Base-by-base conservation (phyloP, 177 flowering plant species). In the Vitis hybrid region DNA sequence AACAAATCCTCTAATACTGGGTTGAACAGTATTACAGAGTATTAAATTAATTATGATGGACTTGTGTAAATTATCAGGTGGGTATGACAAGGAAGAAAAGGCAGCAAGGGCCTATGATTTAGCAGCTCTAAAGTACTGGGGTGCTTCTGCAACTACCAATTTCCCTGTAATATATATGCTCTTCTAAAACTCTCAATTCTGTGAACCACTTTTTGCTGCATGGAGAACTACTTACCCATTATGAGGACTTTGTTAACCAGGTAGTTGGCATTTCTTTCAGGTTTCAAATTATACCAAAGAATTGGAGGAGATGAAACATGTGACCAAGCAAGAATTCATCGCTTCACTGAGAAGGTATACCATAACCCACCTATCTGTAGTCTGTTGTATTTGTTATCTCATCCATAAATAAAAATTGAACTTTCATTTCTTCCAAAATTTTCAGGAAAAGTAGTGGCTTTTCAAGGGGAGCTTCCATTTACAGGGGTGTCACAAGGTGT, bases 121-220 rank as follows among this genome's bases (percentile, higher is more conserved):
- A 70, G 98, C 98, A 2, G 98, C 98, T 70, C 83, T 93, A 2
- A 93, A 93, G 52, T 93, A 93, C 80, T 93, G 98, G 97, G 98
- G 94, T 68, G 80, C 87, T 11, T 76, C 90, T 56, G 96, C 98
- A 63, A 91, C 96, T 21, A 93, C 97, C 77, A 91, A 91, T 62
- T 91, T 93, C 71, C 91, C 88, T 60, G 98, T 93, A 84, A 74
- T 30, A 19, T 56, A 66, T 54, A 12, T 17, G 4, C 21, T 18
- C 24, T 46, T 24, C 0, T 46, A 24, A 8, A 4, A 0, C 56
- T 32, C 40, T 24, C 58, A 57, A n/a, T n/a, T 32, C 13, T 8
- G 19, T 48, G 14, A 17, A 60, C 18, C 13, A 15, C 11, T 12
- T 59, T 35, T 14, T 0, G 18, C 27, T 66, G 72, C 62, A 66